phyloP scores from a whole-genome alignment of 1,284 basidiomycete species.

The Mycosarcoma mackinlayi region DNA sequence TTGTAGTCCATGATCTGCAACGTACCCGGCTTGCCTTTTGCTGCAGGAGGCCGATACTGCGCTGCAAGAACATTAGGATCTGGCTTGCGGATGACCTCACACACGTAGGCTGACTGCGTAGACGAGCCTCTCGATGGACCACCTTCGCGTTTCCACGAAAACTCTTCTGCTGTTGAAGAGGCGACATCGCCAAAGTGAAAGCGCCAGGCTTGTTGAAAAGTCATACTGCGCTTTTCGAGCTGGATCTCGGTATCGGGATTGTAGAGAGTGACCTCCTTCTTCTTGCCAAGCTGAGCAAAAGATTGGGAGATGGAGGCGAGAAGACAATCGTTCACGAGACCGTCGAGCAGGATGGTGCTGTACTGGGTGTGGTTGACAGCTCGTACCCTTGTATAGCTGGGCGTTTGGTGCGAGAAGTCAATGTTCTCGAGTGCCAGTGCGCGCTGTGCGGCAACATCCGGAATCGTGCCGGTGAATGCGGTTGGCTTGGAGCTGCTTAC shows the following conservation, averaged over 20 bases:
- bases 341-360: constrained; percentile 48
- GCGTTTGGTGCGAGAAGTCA: constrained; percentile 34
- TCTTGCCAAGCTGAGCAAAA: constrained; percentile 70
- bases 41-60: constrained; percentile 77
- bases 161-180: constrained; percentile 19
- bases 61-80: constrained; percentile 85
- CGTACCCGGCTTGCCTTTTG: constrained; percentile 75
- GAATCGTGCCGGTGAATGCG: constrained; percentile 38
- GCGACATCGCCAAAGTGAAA: constrained; percentile 77
- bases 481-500: constrained; percentile 12
- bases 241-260: constrained; percentile 79
- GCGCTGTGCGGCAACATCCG: constrained; percentile 30
- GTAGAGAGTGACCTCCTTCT: constrained; percentile 78
- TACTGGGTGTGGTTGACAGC: constrained; percentile 43
- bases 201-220: constrained; percentile 78
- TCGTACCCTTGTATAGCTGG: constrained; percentile 48
- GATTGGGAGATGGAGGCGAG: constrained; percentile 37
- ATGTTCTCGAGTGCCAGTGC: constrained; percentile 25
- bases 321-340: constrained; percentile 29
- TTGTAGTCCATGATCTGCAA: constrained; percentile 89
- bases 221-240: constrained; percentile 77
- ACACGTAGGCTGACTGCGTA: constrained; percentile 27
- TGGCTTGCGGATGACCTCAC: constrained; percentile 80
- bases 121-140: constrained; percentile 19
- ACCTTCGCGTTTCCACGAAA: constrained; percentile 66